phyloP scores from a whole-genome alignment of 768 basidiomycete species.

The Leccinum variicolor region DNA sequence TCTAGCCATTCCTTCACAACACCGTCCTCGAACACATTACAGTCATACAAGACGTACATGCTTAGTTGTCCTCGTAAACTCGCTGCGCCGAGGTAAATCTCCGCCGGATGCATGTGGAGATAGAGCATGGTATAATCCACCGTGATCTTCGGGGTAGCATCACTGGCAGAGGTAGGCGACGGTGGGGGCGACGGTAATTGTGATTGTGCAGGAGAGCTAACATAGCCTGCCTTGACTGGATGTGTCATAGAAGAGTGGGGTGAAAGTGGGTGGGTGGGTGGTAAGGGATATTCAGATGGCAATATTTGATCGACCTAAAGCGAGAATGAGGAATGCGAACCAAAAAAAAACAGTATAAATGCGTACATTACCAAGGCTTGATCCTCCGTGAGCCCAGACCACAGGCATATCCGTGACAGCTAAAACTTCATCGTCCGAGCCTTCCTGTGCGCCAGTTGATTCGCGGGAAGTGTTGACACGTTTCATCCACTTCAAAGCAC shows the following conservation, averaged over 20 bases:
- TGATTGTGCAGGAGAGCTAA: not conserved
- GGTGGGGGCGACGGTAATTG: not conserved
- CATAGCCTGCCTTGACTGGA: slow-evolving; percentile 11
- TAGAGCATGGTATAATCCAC: slow-evolving; percentile 7
- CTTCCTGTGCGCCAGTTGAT: not conserved
- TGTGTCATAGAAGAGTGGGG: slow-evolving; percentile 18
- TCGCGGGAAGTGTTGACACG: not conserved
- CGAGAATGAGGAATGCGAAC: not conserved
- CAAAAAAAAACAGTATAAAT: not conserved
- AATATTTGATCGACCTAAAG: slow-evolving; percentile 33
- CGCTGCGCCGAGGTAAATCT: slow-evolving; percentile 42
- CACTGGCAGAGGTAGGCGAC: not conserved
- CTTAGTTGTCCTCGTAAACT: slow-evolving; percentile 32
- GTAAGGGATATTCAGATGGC: slow-evolving; percentile 36
- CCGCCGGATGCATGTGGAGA: slow-evolving; percentile 43
- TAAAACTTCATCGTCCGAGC: slow-evolving; percentile 17
- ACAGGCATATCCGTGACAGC: slow-evolving; percentile 3
- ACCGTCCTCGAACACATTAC: slow-evolving; percentile 42
- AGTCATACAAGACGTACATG: slow-evolving; percentile 39
- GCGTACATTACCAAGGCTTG: slow-evolving; percentile 31
- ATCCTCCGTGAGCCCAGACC: slow-evolving; percentile 17
- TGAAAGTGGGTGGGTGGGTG: slow-evolving; percentile 21
- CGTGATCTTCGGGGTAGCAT: slow-evolving; percentile 7
- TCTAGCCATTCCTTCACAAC: slow-evolving; percentile 46
- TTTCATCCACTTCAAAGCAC: slow-evolving; percentile 26